phyloP scores from a whole-genome alignment of 495 filamentous ascomycete species.

The Tuber aestivum region DNA sequence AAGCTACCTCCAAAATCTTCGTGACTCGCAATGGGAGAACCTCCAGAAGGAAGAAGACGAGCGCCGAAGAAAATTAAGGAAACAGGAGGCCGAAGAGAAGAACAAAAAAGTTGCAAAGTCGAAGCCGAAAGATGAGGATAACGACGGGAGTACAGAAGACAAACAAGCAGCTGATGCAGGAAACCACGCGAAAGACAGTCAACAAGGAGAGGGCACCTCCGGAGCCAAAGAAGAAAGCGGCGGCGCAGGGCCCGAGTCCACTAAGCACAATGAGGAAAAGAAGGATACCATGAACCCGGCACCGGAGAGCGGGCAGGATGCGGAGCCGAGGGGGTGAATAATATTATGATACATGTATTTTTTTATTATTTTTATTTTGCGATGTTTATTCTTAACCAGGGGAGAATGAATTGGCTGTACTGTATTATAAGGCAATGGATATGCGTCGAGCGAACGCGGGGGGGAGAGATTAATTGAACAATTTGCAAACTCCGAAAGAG shows the following conservation, averaged over 20 bases:
- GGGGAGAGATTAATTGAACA: background rate
- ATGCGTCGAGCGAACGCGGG: background rate
- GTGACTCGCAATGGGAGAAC: conserved; percentile 53
- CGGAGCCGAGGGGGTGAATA: conserved; percentile 6
- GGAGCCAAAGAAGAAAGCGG: background rate
- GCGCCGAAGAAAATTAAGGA: conserved; percentile 44
- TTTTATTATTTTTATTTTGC: too few relatives aligned
- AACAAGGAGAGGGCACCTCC: background rate
- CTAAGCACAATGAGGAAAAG: conserved; percentile 4
- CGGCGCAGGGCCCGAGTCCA: background rate
- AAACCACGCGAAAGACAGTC: background rate
- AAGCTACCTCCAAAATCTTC: conserved; percentile 61
- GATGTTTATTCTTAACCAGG: background rate
- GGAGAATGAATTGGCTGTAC: background rate
- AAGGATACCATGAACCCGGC: conserved; percentile 2
- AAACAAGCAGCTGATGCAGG: conserved; percentile 11
- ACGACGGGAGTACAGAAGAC: conserved; percentile 15
- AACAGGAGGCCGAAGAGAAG: conserved; percentile 43
- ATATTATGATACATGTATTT: background rate
- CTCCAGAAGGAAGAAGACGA: conserved; percentile 58
- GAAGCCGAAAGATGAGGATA: conserved; percentile 26
- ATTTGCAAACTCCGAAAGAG: background rate
- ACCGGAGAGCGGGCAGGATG: conserved; percentile 2
- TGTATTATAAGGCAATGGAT: background rate
- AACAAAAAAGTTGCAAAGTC: conserved; percentile 39